A percentile compares a stretch with the other conserved stretches of the same genome.
Evolutionary conservation across 345 rosid genomes (phyloP).

Genomic region (Carallia brachiata): DNA sequence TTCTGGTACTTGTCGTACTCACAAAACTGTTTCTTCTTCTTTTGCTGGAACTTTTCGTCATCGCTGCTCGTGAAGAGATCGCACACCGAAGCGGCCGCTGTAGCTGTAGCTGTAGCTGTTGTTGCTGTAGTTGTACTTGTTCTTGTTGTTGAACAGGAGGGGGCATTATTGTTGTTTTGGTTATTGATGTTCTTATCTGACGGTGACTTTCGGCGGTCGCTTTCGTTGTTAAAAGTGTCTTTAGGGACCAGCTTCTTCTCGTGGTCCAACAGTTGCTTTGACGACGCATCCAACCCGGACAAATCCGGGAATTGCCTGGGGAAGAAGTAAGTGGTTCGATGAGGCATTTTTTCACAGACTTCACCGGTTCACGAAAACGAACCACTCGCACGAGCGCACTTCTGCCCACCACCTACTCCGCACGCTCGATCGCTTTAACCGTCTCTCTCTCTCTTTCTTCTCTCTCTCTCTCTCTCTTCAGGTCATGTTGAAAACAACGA

Average conservation of each 20-base stretch:
- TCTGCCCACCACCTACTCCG: not conserved
- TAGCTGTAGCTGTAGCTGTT: slow-evolving; percentile 19
- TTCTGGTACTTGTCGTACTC: slow-evolving; percentile 19
- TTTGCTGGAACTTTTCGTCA: slow-evolving; percentile 33
- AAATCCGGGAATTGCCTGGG: slow-evolving; percentile 94
- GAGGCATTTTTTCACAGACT: slow-evolving; percentile 64
- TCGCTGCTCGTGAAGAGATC: slow-evolving; percentile 56
- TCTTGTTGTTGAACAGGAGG: slow-evolving; percentile 15
- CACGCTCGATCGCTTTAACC: not conserved
- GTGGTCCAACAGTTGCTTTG: slow-evolving; percentile 44
- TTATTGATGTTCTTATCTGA: not conserved
- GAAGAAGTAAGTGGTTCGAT: slow-evolving; percentile 93
- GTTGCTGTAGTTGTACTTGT: not conserved
- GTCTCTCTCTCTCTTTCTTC: not conserved
- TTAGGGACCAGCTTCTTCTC: slow-evolving; percentile 40
- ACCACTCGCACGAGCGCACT: not conserved
- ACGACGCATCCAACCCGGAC: slow-evolving; percentile 52
- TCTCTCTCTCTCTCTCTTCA: not conserved
- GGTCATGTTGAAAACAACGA: not conserved
- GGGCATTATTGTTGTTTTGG: not conserved
- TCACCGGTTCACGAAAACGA: not conserved
- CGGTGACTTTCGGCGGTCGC: slow-evolving; percentile 30
- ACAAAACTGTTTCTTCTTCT: slow-evolving; percentile 7
- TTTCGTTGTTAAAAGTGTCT: slow-evolving; percentile 24
- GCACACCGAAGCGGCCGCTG: slow-evolving; percentile 31